Evolutionary conservation across 192 early-diverging fungal genomes (phyloP), one percentile per base, ranked within the genome.

Genomic region (Coemansia sp.): DNA sequence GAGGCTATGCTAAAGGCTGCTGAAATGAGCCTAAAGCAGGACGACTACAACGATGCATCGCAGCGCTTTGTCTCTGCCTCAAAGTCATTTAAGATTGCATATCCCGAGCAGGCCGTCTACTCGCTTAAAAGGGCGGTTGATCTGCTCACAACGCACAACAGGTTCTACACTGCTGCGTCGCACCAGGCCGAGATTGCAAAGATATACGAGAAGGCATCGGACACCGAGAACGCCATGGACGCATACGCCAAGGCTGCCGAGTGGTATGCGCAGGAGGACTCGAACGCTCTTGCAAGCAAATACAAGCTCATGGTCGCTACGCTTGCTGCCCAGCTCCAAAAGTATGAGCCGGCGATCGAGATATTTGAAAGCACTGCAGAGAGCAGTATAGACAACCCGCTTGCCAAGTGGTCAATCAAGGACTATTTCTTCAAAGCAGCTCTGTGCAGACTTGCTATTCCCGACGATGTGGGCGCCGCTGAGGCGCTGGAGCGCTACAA

Each of bases 391-490:
- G 94, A 96, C 73, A 92, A 94, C 72, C 86, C 90, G 55, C 83
- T 99, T 27, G 91, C 94, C 52, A 93, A 94, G 72, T 99, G 94
- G 91, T 96, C 94, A 19, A 74, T 98, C 25, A 92, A 94, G 58
- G 96, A 98, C 57, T 96, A 97, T 83, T 92, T 98, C 60, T 83
- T 99, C 72, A 99, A 99, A 75, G 92, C 96, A 13, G 94, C 90
- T 17, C 71, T 99, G 56, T 98, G 96, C 66, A 86, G 92, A 57
- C 80, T 99, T 47, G 91, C 89, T 57, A 85, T 88, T 38, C 83
- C 83, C 47, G 95, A 98, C 76, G 74, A 81, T 36, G 84, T 96
- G 27, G 85, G 89, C 37, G 82, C 92, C 8, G 75, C 83, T 28
- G 83, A 87, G 56, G 90, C 89, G 28, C 65, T 97, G n/a, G 87